Percentiles rank a stretch among this genome's conserved stretches.
phyloP scores from a whole-genome alignment of 768 basidiomycete species.

The Leccinum barrowsii region DNA sequence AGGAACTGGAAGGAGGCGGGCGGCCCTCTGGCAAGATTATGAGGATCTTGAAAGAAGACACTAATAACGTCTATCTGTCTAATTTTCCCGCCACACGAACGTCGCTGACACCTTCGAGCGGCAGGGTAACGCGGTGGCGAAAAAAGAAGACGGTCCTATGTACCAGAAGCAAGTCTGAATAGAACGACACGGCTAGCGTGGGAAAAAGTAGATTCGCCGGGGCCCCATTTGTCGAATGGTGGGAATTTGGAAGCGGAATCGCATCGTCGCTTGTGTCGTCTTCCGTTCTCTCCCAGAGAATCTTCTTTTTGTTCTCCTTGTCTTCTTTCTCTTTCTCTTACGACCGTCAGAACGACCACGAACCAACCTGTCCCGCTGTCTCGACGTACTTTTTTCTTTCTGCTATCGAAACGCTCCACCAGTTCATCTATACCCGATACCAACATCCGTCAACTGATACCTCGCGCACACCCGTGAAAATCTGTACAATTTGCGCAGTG shows the following conservation, averaged over 20 bases:
- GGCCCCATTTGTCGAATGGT: constrained; percentile 10
- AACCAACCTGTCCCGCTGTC: constrained; percentile 7
- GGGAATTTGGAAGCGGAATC: constrained; percentile 14
- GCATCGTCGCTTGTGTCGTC: constrained; percentile 12
- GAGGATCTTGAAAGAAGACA: background rate
- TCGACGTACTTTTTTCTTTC: constrained; percentile 2
- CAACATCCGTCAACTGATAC: constrained; percentile 21
- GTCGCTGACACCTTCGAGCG: too few relatives aligned
- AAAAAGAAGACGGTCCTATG: background rate
- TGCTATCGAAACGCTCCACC: constrained; percentile 12
- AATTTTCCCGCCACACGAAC: too few relatives aligned
- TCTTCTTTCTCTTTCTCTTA: constrained; percentile 19
- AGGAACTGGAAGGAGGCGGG: too few relatives aligned
- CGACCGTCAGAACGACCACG: constrained; percentile 26
- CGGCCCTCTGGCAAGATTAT: too few relatives aligned
- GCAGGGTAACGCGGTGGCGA: background rate
- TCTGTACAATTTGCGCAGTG: constrained; percentile 4
- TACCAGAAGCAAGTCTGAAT: too few relatives aligned
- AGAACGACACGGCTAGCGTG: constrained; percentile 48
- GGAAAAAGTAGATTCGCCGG: constrained; percentile 23
- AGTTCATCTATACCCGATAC: constrained; percentile 30
- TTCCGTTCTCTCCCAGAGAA: constrained; percentile 6
- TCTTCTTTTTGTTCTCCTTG: constrained; percentile 7
- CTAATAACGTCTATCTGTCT: too few relatives aligned
- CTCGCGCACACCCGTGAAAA: constrained; percentile 3